Evolutionary conservation across 192 early-diverging fungal genomes (phyloP).

Genomic region (Helicostylum pulchrum): DNA sequence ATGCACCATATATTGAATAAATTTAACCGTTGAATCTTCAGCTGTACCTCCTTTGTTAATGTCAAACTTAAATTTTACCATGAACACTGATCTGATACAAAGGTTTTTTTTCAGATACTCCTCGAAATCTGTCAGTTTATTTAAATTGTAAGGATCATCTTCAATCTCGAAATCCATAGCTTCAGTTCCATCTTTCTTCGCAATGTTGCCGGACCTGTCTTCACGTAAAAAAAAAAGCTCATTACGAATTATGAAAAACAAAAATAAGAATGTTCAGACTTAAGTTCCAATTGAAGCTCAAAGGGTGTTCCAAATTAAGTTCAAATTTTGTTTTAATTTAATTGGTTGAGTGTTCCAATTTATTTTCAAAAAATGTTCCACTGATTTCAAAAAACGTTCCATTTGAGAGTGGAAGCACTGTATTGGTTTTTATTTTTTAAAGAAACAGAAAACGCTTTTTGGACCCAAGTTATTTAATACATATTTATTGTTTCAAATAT

Average conservation of each 20-base stretch:
- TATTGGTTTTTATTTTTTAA: too few species aligned
- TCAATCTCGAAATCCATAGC: slow-evolving; percentile 13
- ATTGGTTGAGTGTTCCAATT: too few species aligned
- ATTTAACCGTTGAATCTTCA: neutral
- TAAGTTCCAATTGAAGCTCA: too few species aligned
- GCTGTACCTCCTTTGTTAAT: neutral
- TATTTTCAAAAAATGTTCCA: too few species aligned
- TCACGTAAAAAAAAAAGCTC: neutral
- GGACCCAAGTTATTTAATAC: too few species aligned
- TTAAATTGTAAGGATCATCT: neutral
- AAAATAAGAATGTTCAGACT: neutral
- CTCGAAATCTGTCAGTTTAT: slow-evolving; percentile 7
- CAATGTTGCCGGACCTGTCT: neutral
- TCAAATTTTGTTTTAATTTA: neutral
- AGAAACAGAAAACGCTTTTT: too few species aligned
- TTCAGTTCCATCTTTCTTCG: neutral
- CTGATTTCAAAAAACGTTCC: too few species aligned
- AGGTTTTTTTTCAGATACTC: neutral
- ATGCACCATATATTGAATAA: neutral
- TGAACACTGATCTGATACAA: neutral
- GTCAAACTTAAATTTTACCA: slow-evolving; percentile 3
- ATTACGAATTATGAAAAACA: slow-evolving; percentile 1
- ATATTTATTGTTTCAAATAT: too few species aligned
- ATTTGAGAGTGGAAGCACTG: too few species aligned
- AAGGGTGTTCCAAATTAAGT: slow-evolving; percentile 9